These are phyloP conservation scores for Parasarocladium wereldwijsianum DNA, from an alignment of 2,329 filamentous ascomycete species.

Conservation along the genomic window DNA sequence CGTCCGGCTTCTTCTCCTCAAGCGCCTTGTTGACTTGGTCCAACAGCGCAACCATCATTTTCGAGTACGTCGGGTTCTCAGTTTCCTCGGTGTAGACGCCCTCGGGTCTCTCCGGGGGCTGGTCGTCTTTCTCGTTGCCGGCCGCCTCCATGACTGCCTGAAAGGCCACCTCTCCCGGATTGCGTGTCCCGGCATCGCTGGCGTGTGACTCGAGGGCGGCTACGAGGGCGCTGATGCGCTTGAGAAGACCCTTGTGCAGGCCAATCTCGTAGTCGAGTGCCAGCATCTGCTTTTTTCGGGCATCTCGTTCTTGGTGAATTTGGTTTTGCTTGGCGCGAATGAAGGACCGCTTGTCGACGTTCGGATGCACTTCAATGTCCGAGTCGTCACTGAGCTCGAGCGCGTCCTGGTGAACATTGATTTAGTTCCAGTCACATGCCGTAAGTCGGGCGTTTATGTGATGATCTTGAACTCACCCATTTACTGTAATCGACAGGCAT, in stretches of 20 bases:
- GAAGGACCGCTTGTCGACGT: conserved; percentile 96
- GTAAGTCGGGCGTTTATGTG: too few relatives aligned
- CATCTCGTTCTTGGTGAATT: conserved; percentile 80
- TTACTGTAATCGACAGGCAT: conserved; percentile 51
- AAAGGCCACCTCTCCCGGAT: conserved; percentile 74
- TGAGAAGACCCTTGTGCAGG: conserved; percentile 81
- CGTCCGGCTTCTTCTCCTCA: conserved; percentile 57
- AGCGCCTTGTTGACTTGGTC: conserved; percentile 83
- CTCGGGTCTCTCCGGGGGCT: conserved; percentile 58
- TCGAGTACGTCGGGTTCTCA: conserved; percentile 69
- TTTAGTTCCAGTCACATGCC: background rate
- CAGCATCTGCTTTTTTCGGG: conserved; percentile 77
- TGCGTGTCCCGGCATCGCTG: conserved; percentile 46
- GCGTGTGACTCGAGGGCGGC: conserved; percentile 61
- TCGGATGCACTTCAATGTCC: conserved; percentile 95
- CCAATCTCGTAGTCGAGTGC: conserved; percentile 84
- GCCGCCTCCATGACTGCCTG: conserved; percentile 75
- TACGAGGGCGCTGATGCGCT: conserved; percentile 69
- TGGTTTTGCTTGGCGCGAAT: conserved; percentile 96
- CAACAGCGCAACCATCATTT: conserved; percentile 95
- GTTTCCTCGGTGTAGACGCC: conserved; percentile 59
- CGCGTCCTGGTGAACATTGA: conserved; percentile 44
- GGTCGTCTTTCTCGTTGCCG: conserved; percentile 56
- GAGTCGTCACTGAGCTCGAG: conserved; percentile 97
- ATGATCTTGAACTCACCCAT: conserved; percentile 37